Evolutionary conservation across 148 eudicot species (phyloP).

Genomic region (Rhododendron molle): DNA sequence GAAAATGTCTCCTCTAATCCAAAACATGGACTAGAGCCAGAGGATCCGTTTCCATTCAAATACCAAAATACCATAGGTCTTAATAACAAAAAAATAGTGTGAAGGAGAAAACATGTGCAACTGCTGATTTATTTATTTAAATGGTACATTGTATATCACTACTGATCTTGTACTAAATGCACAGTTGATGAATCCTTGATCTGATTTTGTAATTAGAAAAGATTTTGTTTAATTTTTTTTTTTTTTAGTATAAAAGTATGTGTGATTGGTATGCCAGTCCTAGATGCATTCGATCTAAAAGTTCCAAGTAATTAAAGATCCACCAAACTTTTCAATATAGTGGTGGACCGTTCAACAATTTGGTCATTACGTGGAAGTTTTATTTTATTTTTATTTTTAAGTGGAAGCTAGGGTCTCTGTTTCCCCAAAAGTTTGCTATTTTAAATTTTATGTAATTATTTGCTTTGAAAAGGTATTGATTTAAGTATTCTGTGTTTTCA

Average conservation of each 20-base stretch:
- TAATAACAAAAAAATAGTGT: neutral
- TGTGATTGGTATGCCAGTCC: too few relatives aligned
- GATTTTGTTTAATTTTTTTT: neutral
- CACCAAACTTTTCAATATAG: neutral
- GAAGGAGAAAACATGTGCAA: neutral
- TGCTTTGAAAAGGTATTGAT: neutral
- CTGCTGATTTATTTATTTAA: neutral
- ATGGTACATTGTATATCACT: neutral
- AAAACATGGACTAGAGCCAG: too few relatives aligned
- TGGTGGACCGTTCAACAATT: neutral
- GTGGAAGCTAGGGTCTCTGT: neutral
- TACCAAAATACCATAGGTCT: too few relatives aligned
- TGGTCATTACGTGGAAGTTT: neutral
- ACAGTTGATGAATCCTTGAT: neutral
- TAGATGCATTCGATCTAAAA: neutral
- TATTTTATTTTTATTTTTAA: neutral
- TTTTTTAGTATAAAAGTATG: neutral
- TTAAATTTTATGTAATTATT: neutral
- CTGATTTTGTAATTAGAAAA: neutral
- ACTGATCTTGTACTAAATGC: neutral
- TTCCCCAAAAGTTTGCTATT: neutral
- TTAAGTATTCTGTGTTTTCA: neutral
- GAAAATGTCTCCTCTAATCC: too few relatives aligned
- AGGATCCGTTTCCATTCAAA: too few relatives aligned
- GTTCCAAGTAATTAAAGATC: neutral